Conservation (phyloP, 805 yeast genomes). For the Candida anglica region DNA sequence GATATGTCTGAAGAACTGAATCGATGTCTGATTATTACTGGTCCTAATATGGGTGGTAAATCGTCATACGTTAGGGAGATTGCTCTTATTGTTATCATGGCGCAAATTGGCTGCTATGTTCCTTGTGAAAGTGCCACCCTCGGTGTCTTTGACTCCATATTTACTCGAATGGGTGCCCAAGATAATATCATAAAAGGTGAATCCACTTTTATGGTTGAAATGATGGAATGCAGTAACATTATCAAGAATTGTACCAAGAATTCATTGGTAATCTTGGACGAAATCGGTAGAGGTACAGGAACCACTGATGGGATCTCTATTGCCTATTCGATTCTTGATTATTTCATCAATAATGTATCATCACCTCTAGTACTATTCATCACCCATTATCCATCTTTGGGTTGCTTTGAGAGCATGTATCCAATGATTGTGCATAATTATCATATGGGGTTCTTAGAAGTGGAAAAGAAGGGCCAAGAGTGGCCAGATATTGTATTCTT, state of each 20-base stretch:
- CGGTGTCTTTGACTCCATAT: conserved; percentile 72
- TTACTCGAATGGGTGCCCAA: conserved; percentile 81
- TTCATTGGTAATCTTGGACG: conserved; percentile 67
- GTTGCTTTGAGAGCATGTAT: conserved; percentile 42
- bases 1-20: conserved; percentile 42
- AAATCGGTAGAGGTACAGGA: conserved; percentile 78
- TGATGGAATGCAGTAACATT: conserved; percentile 62
- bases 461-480: conserved; percentile 22
- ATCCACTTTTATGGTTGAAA: conserved; percentile 80
- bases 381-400: conserved; percentile 76
- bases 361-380: conserved; percentile 68
- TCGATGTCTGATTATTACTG: conserved; percentile 65
- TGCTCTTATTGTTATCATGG: conserved; percentile 66
- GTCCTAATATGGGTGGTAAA: conserved; percentile 90
- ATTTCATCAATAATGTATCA: conserved; percentile 35
- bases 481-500: conserved; percentile 38
- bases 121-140: conserved; percentile 61
- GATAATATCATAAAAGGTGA: conserved; percentile 73
- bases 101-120: conserved; percentile 73
- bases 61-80: conserved; percentile 72
- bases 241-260: conserved; percentile 47
- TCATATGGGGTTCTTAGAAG: conserved; percentile 65
- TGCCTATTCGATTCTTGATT: conserved; percentile 67
- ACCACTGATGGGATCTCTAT: conserved; percentile 74
- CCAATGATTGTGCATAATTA: conserved; percentile 47